phyloP scores from a whole-genome alignment of 306 rosid genomes.

The Abrus precatorius region DNA sequence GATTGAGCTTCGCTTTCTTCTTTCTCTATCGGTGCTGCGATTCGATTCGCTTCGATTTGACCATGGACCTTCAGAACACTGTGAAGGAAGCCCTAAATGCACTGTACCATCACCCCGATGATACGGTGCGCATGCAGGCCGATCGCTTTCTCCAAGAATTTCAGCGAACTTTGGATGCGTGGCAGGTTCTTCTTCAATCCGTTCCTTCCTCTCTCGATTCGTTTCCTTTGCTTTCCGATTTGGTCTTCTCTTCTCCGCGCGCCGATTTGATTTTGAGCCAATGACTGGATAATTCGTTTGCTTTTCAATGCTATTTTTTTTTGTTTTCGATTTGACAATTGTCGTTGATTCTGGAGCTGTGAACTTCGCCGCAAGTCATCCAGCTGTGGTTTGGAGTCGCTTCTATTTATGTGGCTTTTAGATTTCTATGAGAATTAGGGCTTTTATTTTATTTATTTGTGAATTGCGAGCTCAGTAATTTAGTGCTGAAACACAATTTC shows the following conservation, averaged over 20 bases:
- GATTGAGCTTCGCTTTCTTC: slow-evolving; percentile 42
- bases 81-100: slow-evolving; percentile 99
- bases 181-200: slow-evolving; percentile 81
- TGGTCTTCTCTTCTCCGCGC: too few relatives aligned
- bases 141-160: slow-evolving; percentile 98
- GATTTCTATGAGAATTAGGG: slow-evolving; percentile 44
- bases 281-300: background rate
- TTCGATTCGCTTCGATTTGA: slow-evolving; percentile 50
- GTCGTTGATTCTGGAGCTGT: slow-evolving; percentile 7
- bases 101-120: slow-evolving; percentile 98
- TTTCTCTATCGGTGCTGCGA: background rate
- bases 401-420: slow-evolving; percentile 38
- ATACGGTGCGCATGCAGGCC: slow-evolving; percentile 88
- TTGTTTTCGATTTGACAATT: slow-evolving; percentile 25
- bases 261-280: slow-evolving; percentile 42
- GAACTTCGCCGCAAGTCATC: slow-evolving; percentile 31
- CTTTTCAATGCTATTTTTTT: slow-evolving; percentile 18
- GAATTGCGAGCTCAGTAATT: slow-evolving; percentile 25
- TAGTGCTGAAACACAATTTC: slow-evolving; percentile 33
- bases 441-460: background rate
- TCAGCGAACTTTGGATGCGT: slow-evolving; percentile 96
- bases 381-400: slow-evolving; percentile 19
- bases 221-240: slow-evolving; percentile 3
- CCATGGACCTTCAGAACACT: slow-evolving; percentile 94
- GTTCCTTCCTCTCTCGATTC: slow-evolving; percentile 35